Conservation (phyloP, 1,139 yeast genomes). For the Zygosaccharomyces sapae region DNA sequence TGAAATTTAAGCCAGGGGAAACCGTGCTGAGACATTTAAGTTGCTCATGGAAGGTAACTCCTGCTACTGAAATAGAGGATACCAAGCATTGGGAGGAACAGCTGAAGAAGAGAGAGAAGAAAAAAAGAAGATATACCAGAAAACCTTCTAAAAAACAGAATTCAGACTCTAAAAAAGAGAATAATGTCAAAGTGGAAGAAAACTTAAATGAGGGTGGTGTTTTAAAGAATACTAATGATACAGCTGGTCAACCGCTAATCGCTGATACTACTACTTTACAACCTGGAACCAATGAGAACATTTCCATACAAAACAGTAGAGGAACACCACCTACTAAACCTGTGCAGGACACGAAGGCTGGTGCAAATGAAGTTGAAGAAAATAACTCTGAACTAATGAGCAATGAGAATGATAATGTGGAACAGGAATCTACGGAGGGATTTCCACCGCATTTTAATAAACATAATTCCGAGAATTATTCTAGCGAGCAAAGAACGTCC, state of each 20-base stretch:
- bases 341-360: not conserved
- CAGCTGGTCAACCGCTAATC: not conserved
- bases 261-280: not conserved
- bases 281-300: not conserved
- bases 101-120: conserved; percentile 41
- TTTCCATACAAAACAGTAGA: not conserved
- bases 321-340: not conserved
- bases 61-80: conserved; percentile 54
- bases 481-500: not conserved
- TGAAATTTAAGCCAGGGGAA: conserved; percentile 39
- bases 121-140: conserved; percentile 35
- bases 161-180: conserved; percentile 4
- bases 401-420: not conserved
- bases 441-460: not conserved
- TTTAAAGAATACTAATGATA: conserved; percentile 5
- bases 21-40: conserved; percentile 23
- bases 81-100: conserved; percentile 38
- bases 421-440: not conserved
- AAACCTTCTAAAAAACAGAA: conserved; percentile 39
- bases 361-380: not conserved
- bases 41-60: conserved; percentile 38
- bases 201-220: not conserved
- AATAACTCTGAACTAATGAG: not conserved
- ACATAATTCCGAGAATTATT: not conserved
- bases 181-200: conserved; percentile 3